Evolutionary conservation across 73 alveolate genomes (phyloP).

Genomic region (Tetrahymena borealis): DNA sequence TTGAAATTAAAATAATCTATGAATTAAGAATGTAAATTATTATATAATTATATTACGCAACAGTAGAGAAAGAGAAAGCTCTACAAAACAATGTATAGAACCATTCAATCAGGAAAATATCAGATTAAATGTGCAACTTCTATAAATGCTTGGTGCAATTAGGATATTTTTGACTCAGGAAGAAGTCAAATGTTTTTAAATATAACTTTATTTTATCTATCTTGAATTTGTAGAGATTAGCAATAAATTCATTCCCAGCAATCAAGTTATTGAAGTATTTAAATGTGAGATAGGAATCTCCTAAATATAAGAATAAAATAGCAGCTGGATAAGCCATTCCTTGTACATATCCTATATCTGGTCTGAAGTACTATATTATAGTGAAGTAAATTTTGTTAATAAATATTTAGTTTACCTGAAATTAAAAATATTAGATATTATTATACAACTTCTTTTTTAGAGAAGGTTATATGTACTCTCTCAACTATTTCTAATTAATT

Average conservation of each 20-base stretch:
- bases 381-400: background rate
- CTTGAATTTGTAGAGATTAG: background rate
- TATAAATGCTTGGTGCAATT: background rate
- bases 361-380: background rate
- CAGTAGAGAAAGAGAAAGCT: background rate
- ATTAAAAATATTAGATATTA: background rate
- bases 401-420: background rate
- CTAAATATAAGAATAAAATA: background rate
- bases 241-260: background rate
- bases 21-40: background rate
- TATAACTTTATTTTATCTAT: background rate
- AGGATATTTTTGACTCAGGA: background rate
- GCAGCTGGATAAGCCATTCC: background rate
- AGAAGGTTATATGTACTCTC: too few species aligned
- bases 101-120: background rate
- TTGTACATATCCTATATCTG: background rate
- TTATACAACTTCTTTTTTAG: background rate
- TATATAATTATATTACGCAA: background rate
- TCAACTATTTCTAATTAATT: too few species aligned
- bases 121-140: background rate
- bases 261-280: background rate
- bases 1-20: background rate
- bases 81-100: background rate
- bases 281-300: background rate
- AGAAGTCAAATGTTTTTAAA: background rate